phyloP scores from a whole-genome alignment of 345 rosid species.

The Microcos paniculata region DNA sequence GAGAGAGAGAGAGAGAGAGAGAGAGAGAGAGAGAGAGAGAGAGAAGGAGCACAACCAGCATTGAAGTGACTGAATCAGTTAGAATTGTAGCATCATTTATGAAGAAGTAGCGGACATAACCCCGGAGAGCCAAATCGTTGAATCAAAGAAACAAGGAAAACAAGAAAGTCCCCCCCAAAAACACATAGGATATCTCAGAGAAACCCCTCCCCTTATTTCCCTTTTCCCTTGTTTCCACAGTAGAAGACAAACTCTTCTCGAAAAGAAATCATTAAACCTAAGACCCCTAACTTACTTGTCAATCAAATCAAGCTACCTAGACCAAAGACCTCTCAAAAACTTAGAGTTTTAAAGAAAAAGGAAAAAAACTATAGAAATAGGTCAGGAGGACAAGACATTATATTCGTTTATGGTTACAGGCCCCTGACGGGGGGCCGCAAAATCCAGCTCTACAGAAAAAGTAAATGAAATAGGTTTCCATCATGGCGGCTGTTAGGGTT shows the following conservation, averaged over 20 bases:
- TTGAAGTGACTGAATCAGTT: slow-evolving; percentile 53
- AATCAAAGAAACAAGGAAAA: no score
- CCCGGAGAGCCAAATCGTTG: not conserved
- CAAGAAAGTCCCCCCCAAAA: not conserved
- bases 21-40: slow-evolving; percentile 7
- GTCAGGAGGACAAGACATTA: not conserved
- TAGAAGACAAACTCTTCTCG: slow-evolving; percentile 37
- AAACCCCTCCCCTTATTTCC: slow-evolving; percentile 13
- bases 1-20: no score
- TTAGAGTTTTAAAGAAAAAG: not conserved
- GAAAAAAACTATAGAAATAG: slow-evolving; percentile 1
- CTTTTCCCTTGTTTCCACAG: slow-evolving; percentile 13
- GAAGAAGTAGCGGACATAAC: not conserved
- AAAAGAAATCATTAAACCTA: slow-evolving; percentile 40
- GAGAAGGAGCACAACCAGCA: slow-evolving; percentile 15
- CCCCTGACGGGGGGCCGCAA: slow-evolving; percentile 40
- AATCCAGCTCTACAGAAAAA: slow-evolving; percentile 31
- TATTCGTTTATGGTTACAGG: not conserved
- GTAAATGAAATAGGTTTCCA: slow-evolving; percentile 28
- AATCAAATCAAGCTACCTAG: slow-evolving; percentile 42
- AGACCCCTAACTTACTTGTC: slow-evolving; percentile 44
- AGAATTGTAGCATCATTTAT: slow-evolving; percentile 16
- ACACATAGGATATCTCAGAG: slow-evolving; percentile 7
- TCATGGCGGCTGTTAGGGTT: slow-evolving; percentile 38
- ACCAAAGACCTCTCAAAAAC: not conserved